These are phyloP conservation scores for Bremia lactucae DNA, from an alignment of 352 stramenopile species.

Conservation along the genomic window DNA sequence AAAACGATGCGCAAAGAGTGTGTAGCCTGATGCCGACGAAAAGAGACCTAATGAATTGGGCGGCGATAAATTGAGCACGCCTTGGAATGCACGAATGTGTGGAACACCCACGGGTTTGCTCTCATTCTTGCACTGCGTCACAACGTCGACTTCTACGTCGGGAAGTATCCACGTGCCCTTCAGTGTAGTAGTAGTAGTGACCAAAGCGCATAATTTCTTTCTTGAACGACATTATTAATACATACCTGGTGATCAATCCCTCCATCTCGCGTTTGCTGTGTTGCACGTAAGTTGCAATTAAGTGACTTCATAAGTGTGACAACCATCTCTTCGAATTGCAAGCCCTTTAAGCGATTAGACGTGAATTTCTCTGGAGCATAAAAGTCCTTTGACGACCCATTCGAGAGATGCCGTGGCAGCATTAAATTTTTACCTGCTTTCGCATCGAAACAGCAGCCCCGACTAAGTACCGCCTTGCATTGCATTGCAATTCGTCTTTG, in stretches of 20 bases:
- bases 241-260: conserved; percentile 57
- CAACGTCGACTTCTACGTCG: conserved; percentile 47
- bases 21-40: conserved; percentile 65
- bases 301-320: conserved; percentile 40
- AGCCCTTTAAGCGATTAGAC: conserved; percentile 33
- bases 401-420: conserved; percentile 7
- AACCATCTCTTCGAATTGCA: conserved; percentile 53
- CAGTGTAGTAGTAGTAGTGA: not conserved
- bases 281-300: conserved; percentile 40
- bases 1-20: conserved; percentile 63
- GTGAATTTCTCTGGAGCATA: not conserved
- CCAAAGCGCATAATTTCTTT: not conserved
- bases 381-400: not conserved
- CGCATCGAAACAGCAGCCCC: conserved; percentile 1
- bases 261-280: conserved; percentile 55
- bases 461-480: too few species aligned
- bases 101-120: conserved; percentile 55
- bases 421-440: not conserved
- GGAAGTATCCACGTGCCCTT: conserved; percentile 58
- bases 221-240: not conserved
- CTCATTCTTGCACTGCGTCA: conserved; percentile 80
- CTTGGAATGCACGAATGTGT: conserved; percentile 63
- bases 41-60: conserved; percentile 47
- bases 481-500: too few species aligned
- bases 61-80: conserved; percentile 40